Evolutionary conservation across 2,329 filamentous ascomycete species (phyloP).

Genomic region (Pseudogymnoascus verrucosus): DNA sequence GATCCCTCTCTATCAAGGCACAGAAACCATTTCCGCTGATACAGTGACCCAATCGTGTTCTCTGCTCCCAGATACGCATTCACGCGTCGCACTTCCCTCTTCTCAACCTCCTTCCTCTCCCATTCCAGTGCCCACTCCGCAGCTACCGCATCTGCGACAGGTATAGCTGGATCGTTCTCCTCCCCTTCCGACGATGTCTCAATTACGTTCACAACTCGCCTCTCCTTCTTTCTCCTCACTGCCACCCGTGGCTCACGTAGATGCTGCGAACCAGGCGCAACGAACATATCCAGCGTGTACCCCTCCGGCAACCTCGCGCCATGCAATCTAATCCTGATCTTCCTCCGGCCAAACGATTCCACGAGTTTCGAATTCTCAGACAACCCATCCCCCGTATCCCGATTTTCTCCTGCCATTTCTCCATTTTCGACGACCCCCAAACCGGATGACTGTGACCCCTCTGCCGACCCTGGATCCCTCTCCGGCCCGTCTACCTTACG

Average conservation of each 20-base stretch:
- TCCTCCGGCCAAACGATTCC: slow-evolving; percentile 44
- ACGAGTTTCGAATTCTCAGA: slow-evolving; percentile 42
- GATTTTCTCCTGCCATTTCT: slow-evolving; percentile 23
- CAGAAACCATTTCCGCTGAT: slow-evolving; percentile 61
- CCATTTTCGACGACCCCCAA: slow-evolving; percentile 19
- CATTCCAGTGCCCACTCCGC: slow-evolving; percentile 31
- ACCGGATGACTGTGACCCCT: not conserved
- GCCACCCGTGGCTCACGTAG: slow-evolving; percentile 24
- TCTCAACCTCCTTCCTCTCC: slow-evolving; percentile 39
- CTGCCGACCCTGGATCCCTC: slow-evolving; percentile 28
- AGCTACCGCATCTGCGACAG: not conserved
- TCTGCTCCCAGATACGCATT: slow-evolving; percentile 60
- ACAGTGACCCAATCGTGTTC: slow-evolving; percentile 58
- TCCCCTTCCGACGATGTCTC: slow-evolving; percentile 15
- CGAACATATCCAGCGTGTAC: slow-evolving; percentile 47
- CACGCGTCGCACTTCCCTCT: slow-evolving; percentile 45
- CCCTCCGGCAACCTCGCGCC: slow-evolving; percentile 44
- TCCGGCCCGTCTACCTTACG: slow-evolving; percentile 28
- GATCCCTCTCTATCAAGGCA: slow-evolving; percentile 51
- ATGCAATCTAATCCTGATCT: slow-evolving; percentile 48
- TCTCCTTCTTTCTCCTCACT: slow-evolving; percentile 16
- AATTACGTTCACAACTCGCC: slow-evolving; percentile 20
- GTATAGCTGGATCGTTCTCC: not conserved
- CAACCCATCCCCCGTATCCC: slow-evolving; percentile 12
- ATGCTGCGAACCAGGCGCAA: slow-evolving; percentile 38